Percentiles rank a stretch among this genome's conserved stretches.
These are phyloP conservation scores for Trichoderma erinaceum DNA, from an alignment of 495 filamentous ascomycete species.

Conservation along the genomic window DNA sequence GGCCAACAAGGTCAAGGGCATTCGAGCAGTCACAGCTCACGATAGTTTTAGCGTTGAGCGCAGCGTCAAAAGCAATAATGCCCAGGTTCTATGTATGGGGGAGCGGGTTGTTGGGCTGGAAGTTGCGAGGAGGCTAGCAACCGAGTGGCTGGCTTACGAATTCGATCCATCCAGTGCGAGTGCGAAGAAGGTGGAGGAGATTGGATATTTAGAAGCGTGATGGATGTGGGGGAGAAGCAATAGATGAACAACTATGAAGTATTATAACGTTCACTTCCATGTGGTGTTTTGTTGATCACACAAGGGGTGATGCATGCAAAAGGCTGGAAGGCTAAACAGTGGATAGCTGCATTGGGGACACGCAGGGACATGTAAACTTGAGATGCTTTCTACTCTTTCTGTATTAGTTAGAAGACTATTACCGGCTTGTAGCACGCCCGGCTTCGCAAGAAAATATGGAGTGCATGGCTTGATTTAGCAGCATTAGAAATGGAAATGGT, in stretches of 20 bases:
- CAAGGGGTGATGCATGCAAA: background rate
- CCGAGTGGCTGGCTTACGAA: slow-evolving; percentile 75
- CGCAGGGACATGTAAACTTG: background rate
- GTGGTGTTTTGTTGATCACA: background rate
- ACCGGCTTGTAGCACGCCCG: background rate
- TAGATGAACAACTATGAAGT: background rate
- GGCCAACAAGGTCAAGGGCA: slow-evolving; percentile 81
- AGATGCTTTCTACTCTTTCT: background rate
- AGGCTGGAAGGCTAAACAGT: background rate
- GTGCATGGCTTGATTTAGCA: background rate
- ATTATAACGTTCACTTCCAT: background rate
- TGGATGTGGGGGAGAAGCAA: background rate
- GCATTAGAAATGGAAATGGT: background rate
- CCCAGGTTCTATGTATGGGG: slow-evolving; percentile 83
- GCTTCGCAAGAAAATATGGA: background rate
- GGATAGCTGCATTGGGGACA: background rate
- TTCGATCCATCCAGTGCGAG: slow-evolving; percentile 70
- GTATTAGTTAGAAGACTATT: background rate
- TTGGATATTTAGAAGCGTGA: slow-evolving; percentile 61
- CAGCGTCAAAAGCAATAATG: slow-evolving; percentile 76
- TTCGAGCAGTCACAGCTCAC: slow-evolving; percentile 81
- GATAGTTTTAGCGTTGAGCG: slow-evolving; percentile 80
- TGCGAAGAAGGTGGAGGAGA: slow-evolving; percentile 69
- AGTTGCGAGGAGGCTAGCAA: slow-evolving; percentile 66
- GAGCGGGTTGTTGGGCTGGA: slow-evolving; percentile 79